These are phyloP conservation scores for Alternaria sp. DNA, from an alignment of 2,329 filamentous ascomycete genomes.

Conservation along the genomic window DNA sequence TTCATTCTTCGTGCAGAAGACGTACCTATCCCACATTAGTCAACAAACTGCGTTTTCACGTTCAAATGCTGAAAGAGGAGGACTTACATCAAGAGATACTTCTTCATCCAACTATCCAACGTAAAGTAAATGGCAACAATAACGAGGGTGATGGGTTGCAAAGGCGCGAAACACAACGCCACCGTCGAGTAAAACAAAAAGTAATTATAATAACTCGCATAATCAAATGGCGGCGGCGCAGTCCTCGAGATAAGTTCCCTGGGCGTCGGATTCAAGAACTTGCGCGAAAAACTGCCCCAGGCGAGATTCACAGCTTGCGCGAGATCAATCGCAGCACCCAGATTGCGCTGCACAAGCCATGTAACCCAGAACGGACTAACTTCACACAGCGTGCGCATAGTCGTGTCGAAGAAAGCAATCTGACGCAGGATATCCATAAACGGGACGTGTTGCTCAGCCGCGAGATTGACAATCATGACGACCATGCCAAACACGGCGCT, in stretches of 20 bases:
- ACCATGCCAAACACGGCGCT: slow-evolving; percentile 81
- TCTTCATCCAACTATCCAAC: slow-evolving; percentile 89
- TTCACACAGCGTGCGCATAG: slow-evolving; percentile 79
- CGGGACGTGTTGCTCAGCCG: slow-evolving; percentile 62
- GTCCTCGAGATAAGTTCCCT: slow-evolving; percentile 91
- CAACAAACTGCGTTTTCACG: background rate
- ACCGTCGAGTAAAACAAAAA: slow-evolving; percentile 95
- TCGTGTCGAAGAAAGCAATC: slow-evolving; percentile 67
- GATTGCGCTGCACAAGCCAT: slow-evolving; percentile 82
- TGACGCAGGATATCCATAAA: slow-evolving; percentile 73
- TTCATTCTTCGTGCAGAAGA: slow-evolving; percentile 96
- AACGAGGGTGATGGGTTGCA: slow-evolving; percentile 88
- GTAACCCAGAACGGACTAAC: slow-evolving; percentile 90
- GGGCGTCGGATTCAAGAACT: slow-evolving; percentile 86
- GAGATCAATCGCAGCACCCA: slow-evolving; percentile 94
- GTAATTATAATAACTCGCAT: slow-evolving; percentile 97
- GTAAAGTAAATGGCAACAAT: slow-evolving; percentile 90
- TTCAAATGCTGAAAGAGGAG: background rate
- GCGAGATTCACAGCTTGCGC: slow-evolving; percentile 84
- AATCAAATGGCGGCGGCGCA: slow-evolving; percentile 91
- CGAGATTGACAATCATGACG: slow-evolving; percentile 67
- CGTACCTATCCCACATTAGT: slow-evolving; percentile 56
- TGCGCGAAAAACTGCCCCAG: slow-evolving; percentile 85
- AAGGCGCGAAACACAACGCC: slow-evolving; percentile 80
- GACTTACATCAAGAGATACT: slow-evolving; percentile 81